Conservation (phyloP, 208 protist genomes). For the Leptomonas pyrrhocoris region DNA sequence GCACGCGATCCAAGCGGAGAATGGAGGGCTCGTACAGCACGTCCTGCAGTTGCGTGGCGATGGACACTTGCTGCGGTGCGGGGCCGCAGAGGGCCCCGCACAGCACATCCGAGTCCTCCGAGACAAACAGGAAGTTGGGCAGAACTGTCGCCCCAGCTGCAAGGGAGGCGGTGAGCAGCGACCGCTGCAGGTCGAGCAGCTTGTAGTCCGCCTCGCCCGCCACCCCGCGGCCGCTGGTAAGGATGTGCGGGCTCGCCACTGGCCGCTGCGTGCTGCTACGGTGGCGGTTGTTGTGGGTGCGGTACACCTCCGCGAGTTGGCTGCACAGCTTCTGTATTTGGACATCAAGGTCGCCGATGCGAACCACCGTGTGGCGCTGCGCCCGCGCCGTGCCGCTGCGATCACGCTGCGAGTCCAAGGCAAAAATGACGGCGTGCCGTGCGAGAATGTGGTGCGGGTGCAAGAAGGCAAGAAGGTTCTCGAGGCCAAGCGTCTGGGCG, state of each 20-base stretch:
- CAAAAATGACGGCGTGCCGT: constrained; percentile 68
- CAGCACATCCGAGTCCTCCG: constrained; percentile 88
- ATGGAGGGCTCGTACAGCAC: constrained; percentile 77
- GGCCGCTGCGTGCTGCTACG: neutral
- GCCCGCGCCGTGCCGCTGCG: constrained; percentile 61
- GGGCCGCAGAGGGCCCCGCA: constrained; percentile 85
- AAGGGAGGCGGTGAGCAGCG: constrained; percentile 41
- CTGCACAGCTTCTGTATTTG: constrained; percentile 55
- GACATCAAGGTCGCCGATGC: constrained; percentile 78
- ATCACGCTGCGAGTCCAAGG: constrained; percentile 76
- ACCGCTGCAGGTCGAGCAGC: constrained; percentile 77
- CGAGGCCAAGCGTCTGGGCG: constrained; percentile 71
- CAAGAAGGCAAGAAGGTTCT: constrained; percentile 55
- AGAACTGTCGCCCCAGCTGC: constrained; percentile 19
- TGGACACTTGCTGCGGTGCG: constrained; percentile 62
- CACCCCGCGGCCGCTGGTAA: constrained; percentile 78
- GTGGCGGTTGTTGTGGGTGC: constrained; percentile 1
- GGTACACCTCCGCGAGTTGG: constrained; percentile 45
- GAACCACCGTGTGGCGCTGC: constrained; percentile 57
- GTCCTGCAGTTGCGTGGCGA: constrained; percentile 82
- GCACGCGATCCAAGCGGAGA: constrained; percentile 67
- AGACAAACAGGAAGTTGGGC: constrained; percentile 81
- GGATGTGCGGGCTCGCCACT: constrained; percentile 36
- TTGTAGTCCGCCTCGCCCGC: constrained; percentile 92
- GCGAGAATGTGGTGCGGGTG: constrained; percentile 37